A percentile compares a stretch with the other conserved stretches of the same genome.
Conservation (phyloP, 1,284 basidiomycete genomes). For the Neotropicomus parvogracilis region DNA sequence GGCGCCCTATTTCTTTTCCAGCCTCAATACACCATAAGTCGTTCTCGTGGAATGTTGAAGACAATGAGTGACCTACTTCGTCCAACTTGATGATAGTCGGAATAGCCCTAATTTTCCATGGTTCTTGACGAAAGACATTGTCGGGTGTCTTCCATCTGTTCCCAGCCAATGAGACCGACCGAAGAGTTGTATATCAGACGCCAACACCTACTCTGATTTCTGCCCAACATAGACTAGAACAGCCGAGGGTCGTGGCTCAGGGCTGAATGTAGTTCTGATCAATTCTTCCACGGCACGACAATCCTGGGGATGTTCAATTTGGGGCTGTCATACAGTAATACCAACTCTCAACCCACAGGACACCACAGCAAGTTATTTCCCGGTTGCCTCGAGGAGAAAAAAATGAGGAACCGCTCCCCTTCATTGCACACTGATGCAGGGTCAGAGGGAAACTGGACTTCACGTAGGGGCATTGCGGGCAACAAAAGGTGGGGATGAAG, state of each 20-base stretch:
- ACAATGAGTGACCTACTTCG: slow-evolving; percentile 48
- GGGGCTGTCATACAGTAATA: no score
- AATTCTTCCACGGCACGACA: slow-evolving; percentile 63
- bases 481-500: no score
- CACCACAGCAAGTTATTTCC: slow-evolving; percentile 56
- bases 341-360: slow-evolving; percentile 43
- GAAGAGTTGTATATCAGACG: background rate
- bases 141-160: slow-evolving; percentile 63
- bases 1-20: slow-evolving; percentile 48
- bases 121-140: slow-evolving; percentile 61
- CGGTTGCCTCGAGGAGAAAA: slow-evolving; percentile 60
- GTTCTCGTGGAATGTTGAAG: slow-evolving; percentile 5
- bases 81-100: slow-evolving; percentile 73
- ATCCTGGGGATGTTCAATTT: slow-evolving; percentile 56
- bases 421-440: slow-evolving; percentile 39
- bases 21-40: slow-evolving; percentile 37
- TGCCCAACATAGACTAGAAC: slow-evolving; percentile 75
- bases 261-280: slow-evolving; percentile 55
- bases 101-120: slow-evolving; percentile 62
- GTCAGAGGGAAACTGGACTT: slow-evolving; percentile 22
- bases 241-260: slow-evolving; percentile 52
- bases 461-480: slow-evolving; percentile 31
- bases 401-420: slow-evolving; percentile 55
- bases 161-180: background rate
- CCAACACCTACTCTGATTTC: slow-evolving; percentile 53